Base-by-base conservation (phyloP, 345 rosid genomes). In the Acer negundo region DNA sequence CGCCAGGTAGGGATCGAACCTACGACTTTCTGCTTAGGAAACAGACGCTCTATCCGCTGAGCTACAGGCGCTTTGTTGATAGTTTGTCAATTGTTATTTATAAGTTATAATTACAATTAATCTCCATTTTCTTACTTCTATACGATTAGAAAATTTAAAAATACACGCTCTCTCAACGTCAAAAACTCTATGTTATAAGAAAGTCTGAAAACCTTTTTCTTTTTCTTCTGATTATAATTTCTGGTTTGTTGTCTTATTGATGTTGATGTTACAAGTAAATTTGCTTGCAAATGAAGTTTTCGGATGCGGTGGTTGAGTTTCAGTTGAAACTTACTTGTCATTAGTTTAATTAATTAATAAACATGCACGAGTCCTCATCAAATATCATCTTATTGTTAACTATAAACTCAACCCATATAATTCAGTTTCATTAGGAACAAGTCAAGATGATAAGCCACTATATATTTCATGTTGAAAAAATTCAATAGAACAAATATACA, bases 1-100 rank as follows among this genome's bases (percentile, higher is more conserved):
- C 92, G 91, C 91, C 97, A 89, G 96, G 87, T 88, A 87, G 95
- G 92, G 97, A 85, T 92, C 93, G 94, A 92, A 92, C 97, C 95
- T 91, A 88, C 88, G 95, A 78, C 97, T 83, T 94, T 92, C 97
- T 91, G 97, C 97, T 91, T 92, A 92, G 94, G 97, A 94, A 92
- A 91, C 97, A 94, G 95, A 90, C 97, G 95, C 97, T 91, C 97
- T 92, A 92, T 91, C 97, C 97, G 90, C 97, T 91, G 95, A 92
- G 95, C 99, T 92, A 92, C 95, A 86, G 83, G 96, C 90, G 98
- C 98, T 63, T 15, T 0, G 4, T 20, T 22, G 20, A 16, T 1
- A 35, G 38, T 31, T 31, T 31, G 0, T 31, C 6, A 5, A 31
- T 31, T 31, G 38, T 4, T 4, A 3, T 35, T 35, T 35, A 35